phyloP scores from a whole-genome alignment of 1,284 basidiomycete species.

The Austropuccinia psidii region DNA sequence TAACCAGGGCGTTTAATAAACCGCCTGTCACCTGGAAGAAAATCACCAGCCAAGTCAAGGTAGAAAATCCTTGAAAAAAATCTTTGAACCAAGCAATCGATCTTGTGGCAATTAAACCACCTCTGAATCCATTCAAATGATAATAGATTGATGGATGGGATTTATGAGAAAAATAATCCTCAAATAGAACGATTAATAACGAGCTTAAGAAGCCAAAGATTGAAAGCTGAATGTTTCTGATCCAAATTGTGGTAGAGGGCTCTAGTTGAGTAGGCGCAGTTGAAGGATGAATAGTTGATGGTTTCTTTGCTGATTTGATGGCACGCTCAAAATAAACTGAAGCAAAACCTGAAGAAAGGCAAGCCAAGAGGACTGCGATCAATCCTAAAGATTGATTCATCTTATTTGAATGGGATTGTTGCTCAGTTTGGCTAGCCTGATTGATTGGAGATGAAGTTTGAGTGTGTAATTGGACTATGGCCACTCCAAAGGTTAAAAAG shows the following conservation, averaged over 20 bases:
- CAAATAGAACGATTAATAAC: constrained; percentile 43
- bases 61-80: constrained; percentile 42
- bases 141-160: neutral
- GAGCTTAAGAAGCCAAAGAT: constrained; percentile 46
- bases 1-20: constrained; percentile 46
- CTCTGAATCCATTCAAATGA: too few species aligned
- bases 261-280: constrained; percentile 7
- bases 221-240: constrained; percentile 48
- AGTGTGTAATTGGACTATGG: constrained; percentile 46
- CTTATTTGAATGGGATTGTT: constrained; percentile 13
- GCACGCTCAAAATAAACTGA: constrained; percentile 49
- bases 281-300: constrained; percentile 11
- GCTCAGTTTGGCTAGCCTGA: neutral
- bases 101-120: too few species aligned
- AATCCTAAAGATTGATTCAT: constrained; percentile 47
- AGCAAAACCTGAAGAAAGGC: constrained; percentile 48
- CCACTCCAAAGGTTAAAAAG: constrained; percentile 47
- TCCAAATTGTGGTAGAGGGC: constrained; percentile 45
- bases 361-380: constrained; percentile 46
- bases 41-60: constrained; percentile 47
- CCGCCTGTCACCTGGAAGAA: constrained; percentile 47
- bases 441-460: neutral
- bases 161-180: constrained; percentile 40
- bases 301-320: constrained; percentile 42
- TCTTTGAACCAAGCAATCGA: too few species aligned